Evolutionary conservation across 202 grass and related monocot genomes (phyloP), one percentile per base, ranked within the genome.

Genomic region (Carex sylvatica): DNA sequence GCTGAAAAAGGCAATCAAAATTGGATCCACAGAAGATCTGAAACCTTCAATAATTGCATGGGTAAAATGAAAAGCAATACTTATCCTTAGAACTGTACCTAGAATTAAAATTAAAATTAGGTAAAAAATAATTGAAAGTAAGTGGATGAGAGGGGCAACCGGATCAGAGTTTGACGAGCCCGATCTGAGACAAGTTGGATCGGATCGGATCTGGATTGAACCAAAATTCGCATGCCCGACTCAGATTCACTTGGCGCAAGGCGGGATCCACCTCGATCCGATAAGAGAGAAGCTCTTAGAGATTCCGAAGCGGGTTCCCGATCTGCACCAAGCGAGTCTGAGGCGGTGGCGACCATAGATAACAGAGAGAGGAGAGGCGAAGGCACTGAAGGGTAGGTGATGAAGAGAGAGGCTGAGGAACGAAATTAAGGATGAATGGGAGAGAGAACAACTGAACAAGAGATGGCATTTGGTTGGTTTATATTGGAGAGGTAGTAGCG

Each of bases 241-340:
- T 97, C 95, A 88, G 88, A 94, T 97, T 97, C 95, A 94, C 91
- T 97, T 94, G 95, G 90, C 87, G 95, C 90, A 97, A 91, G 92
- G 90, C 95, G 92, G 95, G 92, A 97, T 90, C 90, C 88, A 24
- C 64, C 85, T 80, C 85, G 80, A 31, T 68, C 61, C 46, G 74
- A 79, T 70, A 78, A 74, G 72, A 64, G 82, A 46, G 55, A 20
- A 44, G 28, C 60, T 78, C 54, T 73, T 81, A 47, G 74, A 70
- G 71, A 87, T 85, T 84, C 80, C 79, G 16, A 46, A 65, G 74
- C 49, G 82, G 83, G 92, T 89, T 97, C 95, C 95, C 95, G 95
- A 97, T 90, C 92, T 97, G 95, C 95, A 97, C 95, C 95, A 94
- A 97, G 95, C 95, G 95, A 97, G 88, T 82, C 87, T 78, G 95